A percentile compares a stretch with the other conserved stretches of the same genome.
Evolutionary conservation across 2,329 filamentous ascomycete genomes (phyloP).

Genomic region (Trichoderma gracile): DNA sequence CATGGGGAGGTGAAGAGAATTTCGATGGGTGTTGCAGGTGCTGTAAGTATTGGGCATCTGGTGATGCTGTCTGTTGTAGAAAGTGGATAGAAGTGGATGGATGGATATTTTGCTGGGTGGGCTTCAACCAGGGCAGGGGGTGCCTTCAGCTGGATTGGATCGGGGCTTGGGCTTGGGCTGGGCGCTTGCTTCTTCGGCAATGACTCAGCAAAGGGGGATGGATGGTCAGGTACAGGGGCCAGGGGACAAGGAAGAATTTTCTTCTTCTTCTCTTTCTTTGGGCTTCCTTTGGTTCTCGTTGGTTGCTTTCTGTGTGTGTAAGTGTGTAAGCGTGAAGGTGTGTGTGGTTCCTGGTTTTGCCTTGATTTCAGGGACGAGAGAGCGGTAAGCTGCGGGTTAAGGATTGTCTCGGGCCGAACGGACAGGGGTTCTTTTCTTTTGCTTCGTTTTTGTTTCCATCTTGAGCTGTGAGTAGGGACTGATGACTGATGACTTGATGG

Average conservation of each 20-base stretch:
- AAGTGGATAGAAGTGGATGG: neutral
- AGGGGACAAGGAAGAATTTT: neutral
- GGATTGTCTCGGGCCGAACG: neutral
- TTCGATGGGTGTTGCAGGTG: too few relatives aligned
- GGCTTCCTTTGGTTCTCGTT: neutral
- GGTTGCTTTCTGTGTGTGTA: too few relatives aligned
- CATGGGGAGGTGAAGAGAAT: too few relatives aligned
- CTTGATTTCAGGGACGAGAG: slow-evolving; percentile 3
- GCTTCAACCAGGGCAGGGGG: neutral
- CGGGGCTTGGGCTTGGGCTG: too few relatives aligned
- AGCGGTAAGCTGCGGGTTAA: slow-evolving; percentile 1
- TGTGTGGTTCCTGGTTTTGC: neutral
- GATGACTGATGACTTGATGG: neutral
- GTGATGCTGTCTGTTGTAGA: neutral
- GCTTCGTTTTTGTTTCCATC: neutral
- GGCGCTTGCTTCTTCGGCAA: neutral
- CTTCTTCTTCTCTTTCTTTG: neutral
- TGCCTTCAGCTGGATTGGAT: slow-evolving; percentile 11
- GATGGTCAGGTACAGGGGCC: too few relatives aligned
- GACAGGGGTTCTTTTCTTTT: neutral
- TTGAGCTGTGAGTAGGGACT: neutral
- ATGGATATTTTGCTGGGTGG: neutral
- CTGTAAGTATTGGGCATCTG: neutral
- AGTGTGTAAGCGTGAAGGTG: neutral
- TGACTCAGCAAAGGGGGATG: slow-evolving; percentile 17